Evolutionary conservation across 2,329 filamentous ascomycete genomes (phyloP), one percentile per base, ranked within the genome.

Genomic region (Ophidiomyces ophidiicola): DNA sequence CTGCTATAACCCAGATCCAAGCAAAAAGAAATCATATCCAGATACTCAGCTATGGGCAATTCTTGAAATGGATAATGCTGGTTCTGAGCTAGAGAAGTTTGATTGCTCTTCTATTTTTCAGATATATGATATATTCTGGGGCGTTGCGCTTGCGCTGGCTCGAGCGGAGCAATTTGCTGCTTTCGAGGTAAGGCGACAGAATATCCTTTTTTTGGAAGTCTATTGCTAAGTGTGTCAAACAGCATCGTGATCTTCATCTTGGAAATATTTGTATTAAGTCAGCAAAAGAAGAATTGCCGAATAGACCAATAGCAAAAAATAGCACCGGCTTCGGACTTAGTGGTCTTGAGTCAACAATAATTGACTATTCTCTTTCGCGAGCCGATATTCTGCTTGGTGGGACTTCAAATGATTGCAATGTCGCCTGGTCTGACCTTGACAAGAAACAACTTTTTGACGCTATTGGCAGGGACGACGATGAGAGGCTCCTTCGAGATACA

Each of bases 351-450:
- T 74, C 74, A 1, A 79, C 76, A 0, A 67, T 80, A 17, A 80
- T 80, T 47, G 76, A 80, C 53, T 80, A 80, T 54, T 79, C 76
- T 1, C 66, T 80, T 24, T 78, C 75, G 1, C 70, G 76, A n/a
- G 74, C 73, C 1, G 64, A 68, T 17, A 59, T 78, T 42, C 28
- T 46, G 0, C 42, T 50, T 24, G 45, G 49, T n/a, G 34, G 45
- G 10, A 50, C 55, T 39, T 20, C 20, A 11, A 12, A n/a, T 2
- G 35, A 32, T 11, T 20, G 52, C 2, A 54, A 59, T 19, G 49
- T 61, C 18, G 59, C 60, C 8, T 63, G 59, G 6, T 60, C 60
- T 0, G 60, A 64, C 46, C 48, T 64, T 21, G 61, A 64, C 29
- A 61, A 60, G 41, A 63, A 62, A 46, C 51, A 62, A 29, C 55